Evolutionary conservation across 768 basidiomycete genomes (phyloP), one percentile per base, ranked within the genome.

Genomic region (Trametes meyenii): DNA sequence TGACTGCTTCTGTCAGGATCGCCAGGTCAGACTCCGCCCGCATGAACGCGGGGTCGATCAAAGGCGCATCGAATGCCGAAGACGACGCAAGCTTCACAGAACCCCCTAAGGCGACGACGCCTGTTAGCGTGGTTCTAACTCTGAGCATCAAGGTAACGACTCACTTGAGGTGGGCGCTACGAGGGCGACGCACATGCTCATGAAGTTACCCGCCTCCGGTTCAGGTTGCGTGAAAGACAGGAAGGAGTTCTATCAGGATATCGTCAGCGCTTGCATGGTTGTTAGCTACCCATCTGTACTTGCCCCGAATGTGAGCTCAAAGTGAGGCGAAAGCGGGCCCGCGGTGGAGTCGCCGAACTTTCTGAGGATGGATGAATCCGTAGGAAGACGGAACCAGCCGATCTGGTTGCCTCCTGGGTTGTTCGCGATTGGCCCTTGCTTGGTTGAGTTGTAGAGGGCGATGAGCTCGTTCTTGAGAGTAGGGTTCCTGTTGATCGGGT

Each of bases 1-100:
- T 38, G 17, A 69, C 45, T 5, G 53, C 63, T 49, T 69, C 61
- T 24, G 66, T 62, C 38, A 75, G 60, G 53, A 74, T 66, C 24
- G 55, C 58, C 33, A 71, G 48, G 58, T 78, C 77, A 52, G 59
- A 70, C 14, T n/a, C 16, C 40, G 36, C 59, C 5, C 56, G 53
- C 36, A 76, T 71, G 50, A 65, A 51, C n/a, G 35, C 58, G 6
- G 67, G 66, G 58, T 73, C 60, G 46, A 73, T 66, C 26, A 67
- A 48, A 12, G 71, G 73, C 26, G 40, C 36, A 17, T 59, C 67
- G 50, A 72, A 68, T 0, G 70, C 66, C 53, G 70, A 53, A 2
- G 49, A 33, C 19, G 69, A 69, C 5, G 46, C 56, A 16, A 74
- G 56, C 5, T 21, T 66, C 16, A 73, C 50, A 19, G 66, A 59